Base-by-base conservation (phyloP, 495 filamentous ascomycete species). In the Hypoxylon cercidicola region DNA sequence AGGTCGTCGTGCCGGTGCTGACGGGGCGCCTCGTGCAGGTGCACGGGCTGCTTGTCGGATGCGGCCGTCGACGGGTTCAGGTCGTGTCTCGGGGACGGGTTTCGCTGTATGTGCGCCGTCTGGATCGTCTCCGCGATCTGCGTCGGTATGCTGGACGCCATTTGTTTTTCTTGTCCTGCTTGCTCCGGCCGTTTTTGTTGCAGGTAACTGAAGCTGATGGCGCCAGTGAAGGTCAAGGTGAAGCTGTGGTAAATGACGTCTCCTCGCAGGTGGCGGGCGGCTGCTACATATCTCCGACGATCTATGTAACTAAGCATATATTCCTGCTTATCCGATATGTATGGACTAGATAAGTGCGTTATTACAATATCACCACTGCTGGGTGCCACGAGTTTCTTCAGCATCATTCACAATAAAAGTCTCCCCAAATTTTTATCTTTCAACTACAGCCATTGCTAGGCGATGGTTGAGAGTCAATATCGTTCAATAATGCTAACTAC, bases 111-210 rank as follows among this genome's bases (percentile, higher is more conserved):
- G 62, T 89, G 89, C 28, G 89, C 90, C 12, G 89, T 85, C 74
- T 97, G 93, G 62, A 96, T 82, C 16, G 89, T 88, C 60, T 90
- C 88, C 16, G 90, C 87, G 55, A 93, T 75, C 62, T 92, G 84
- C 18, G 89, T 73, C 75, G 84, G 72, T 73, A 84, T 54, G 12
- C 77, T 79, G 44, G 70, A 64, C 2, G 74, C 60, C 78, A 81
- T 81, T 18, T 45, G 35, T 40, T 45, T 5, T 34, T 35, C 5
- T 30, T 57, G 18, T 19, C 21, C 34, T 44, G 21, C 23, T 23
- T 44, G 57, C 39, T 41, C 3, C 12, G 12, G n/a, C n/a, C n/a
- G n/a, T n/a, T n/a, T 16, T 20, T 1, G 18, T 7, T 37, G 19
- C 25, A 15, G 23, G 18, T 41, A 12, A 41, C 18, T 39, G 39